Percentiles rank a stretch among this genome's conserved stretches.
Conservation (phyloP, 352 stramenopile species). For the Pythium coloratum region DNA sequence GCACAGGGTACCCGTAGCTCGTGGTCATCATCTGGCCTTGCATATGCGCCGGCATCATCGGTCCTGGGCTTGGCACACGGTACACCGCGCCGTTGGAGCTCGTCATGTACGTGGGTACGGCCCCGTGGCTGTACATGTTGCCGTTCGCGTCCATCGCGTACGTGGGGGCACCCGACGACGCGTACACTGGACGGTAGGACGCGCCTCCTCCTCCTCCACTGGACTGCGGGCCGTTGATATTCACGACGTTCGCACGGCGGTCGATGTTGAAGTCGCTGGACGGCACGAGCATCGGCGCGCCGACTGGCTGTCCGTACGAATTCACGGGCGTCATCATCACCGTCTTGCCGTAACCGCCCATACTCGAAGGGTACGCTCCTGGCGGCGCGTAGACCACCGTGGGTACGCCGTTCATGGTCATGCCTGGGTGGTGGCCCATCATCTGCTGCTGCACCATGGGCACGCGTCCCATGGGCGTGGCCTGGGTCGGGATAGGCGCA, state of each 20-base stretch:
- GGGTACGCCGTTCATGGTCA: slow-evolving; percentile 12
- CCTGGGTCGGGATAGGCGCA: slow-evolving; percentile 39
- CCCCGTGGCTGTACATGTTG: slow-evolving; percentile 42
- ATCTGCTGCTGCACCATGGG: slow-evolving; percentile 28
- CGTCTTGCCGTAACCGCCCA: slow-evolving; percentile 18
- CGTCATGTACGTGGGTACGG: slow-evolving; percentile 17
- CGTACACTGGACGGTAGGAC: slow-evolving; percentile 20
- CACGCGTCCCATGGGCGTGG: slow-evolving; percentile 34
- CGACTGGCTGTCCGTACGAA: slow-evolving; percentile 46
- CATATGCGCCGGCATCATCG: slow-evolving; percentile 31
- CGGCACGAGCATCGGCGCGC: slow-evolving; percentile 21
- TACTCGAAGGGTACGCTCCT: slow-evolving; percentile 13
- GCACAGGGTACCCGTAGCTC: slow-evolving; percentile 35
- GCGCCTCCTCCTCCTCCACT: neutral
- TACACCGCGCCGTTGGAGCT: slow-evolving; percentile 22
- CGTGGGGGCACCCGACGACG: slow-evolving; percentile 3
- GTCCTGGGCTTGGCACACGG: slow-evolving; percentile 20
- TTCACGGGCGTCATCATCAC: slow-evolving; percentile 25
- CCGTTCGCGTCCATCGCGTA: slow-evolving; percentile 38
- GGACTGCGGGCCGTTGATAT: slow-evolving; percentile 28
- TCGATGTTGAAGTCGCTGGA: slow-evolving; percentile 41
- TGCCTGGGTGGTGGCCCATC: slow-evolving; percentile 17
- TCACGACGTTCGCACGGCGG: slow-evolving; percentile 43
- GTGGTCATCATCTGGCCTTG: slow-evolving; percentile 41
- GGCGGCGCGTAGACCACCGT: slow-evolving; percentile 22